Conservation (phyloP, 2,329 filamentous ascomycete species). For the Penicillium sp. region DNA sequence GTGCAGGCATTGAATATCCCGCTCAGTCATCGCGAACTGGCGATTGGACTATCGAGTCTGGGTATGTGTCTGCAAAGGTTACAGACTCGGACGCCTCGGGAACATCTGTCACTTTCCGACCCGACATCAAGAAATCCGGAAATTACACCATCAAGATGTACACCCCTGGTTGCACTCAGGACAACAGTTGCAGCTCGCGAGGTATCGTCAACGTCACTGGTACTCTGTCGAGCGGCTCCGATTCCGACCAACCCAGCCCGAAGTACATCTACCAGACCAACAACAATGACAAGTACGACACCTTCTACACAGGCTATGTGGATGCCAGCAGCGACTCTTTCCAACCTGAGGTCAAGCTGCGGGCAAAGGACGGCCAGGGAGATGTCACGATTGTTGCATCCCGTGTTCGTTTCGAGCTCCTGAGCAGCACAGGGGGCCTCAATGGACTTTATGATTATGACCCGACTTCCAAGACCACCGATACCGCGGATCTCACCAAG, state of each 20-base stretch:
- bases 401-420: conserved; percentile 71
- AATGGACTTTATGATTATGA: conserved; percentile 92
- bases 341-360: conserved; percentile 76
- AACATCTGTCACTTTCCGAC: conserved; percentile 67
- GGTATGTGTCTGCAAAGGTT: conserved; percentile 74
- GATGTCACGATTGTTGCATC: conserved; percentile 85
- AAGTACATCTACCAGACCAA: conserved; percentile 84
- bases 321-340: conserved; percentile 74
- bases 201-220: conserved; percentile 83
- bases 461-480: conserved; percentile 55
- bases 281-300: conserved; percentile 94
- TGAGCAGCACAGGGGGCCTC: conserved; percentile 68
- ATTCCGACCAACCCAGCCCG: conserved; percentile 53
- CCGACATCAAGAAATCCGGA: conserved; percentile 83
- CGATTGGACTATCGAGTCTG: conserved; percentile 70
- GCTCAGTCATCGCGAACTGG: conserved; percentile 72
- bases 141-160: conserved; percentile 91
- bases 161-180: conserved; percentile 85
- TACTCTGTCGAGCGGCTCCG: conserved; percentile 58
- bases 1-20: conserved; percentile 64
- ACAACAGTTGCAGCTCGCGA: conserved; percentile 72
- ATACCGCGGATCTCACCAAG: conserved; percentile 66
- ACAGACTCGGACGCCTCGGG: conserved; percentile 59
- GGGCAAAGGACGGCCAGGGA: conserved; percentile 62
- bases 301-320: conserved; percentile 82